A percentile compares a stretch with the other conserved stretches of the same genome.
These are phyloP conservation scores for Castanea mollissima DNA, from an alignment of 306 rosid species.

Conservation along the genomic window DNA sequence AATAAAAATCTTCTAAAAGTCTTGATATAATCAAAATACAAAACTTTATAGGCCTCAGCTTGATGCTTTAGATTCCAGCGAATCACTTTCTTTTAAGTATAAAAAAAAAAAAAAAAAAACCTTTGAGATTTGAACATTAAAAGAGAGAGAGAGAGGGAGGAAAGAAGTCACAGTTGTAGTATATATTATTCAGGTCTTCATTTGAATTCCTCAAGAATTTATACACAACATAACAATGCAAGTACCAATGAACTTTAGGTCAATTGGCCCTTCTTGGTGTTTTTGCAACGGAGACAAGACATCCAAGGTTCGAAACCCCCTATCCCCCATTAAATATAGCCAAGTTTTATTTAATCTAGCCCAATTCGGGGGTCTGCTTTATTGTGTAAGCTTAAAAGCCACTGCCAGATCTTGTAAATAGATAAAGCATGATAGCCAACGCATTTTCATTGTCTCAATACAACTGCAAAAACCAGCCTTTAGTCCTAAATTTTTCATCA, in stretches of 20 bases:
- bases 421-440: not conserved
- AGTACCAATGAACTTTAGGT: not conserved
- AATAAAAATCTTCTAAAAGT: not conserved
- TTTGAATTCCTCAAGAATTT: not conserved
- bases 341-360: not conserved
- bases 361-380: not conserved
- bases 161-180: not conserved
- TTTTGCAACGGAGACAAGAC: no score
- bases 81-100: not conserved
- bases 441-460: not conserved
- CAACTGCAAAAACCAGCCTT: no score
- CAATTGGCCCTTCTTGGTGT: no score
- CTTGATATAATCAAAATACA: not conserved
- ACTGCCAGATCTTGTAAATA: not conserved
- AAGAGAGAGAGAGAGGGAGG: not conserved
- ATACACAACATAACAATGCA: not conserved
- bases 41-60: not conserved
- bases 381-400: not conserved
- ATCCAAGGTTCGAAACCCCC: no score
- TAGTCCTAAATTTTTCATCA: not conserved
- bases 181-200: not conserved
- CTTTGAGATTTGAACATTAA: not conserved
- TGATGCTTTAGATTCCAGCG: not conserved
- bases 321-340: not conserved
- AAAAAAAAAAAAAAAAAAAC: not conserved